These are phyloP conservation scores for Pouteria campechiana DNA, from an alignment of 179 eudicot species.

Conservation along the genomic window DNA sequence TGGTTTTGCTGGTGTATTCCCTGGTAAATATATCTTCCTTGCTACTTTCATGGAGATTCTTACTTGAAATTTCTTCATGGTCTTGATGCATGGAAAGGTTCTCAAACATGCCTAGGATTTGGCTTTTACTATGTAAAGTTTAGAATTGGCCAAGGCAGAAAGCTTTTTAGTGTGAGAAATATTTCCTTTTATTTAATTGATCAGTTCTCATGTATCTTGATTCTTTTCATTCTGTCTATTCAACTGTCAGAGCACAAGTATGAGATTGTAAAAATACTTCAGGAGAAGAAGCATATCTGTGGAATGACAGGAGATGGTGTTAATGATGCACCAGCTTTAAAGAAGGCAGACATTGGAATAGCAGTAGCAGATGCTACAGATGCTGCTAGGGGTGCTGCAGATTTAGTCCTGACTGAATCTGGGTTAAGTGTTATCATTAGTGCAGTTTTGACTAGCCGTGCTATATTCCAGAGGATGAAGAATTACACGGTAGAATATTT, in stretches of 20 bases:
- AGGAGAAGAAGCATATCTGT: slow-evolving; percentile 61
- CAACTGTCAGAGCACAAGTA: slow-evolving; percentile 51
- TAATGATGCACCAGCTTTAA: slow-evolving; percentile 76
- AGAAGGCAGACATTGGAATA: slow-evolving; percentile 73
- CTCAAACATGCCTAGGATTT: too few relatives aligned
- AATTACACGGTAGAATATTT: slow-evolving; percentile 42
- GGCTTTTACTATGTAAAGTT: too few relatives aligned
- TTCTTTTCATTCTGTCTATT: not conserved
- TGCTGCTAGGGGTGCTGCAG: slow-evolving; percentile 79
- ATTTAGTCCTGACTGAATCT: slow-evolving; percentile 66
- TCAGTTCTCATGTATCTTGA: not conserved
- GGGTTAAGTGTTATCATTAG: slow-evolving; percentile 70
- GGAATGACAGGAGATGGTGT: slow-evolving; percentile 95
- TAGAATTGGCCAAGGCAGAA: too few relatives aligned
- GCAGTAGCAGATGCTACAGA: slow-evolving; percentile 84
- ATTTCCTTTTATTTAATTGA: not conserved
- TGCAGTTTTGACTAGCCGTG: slow-evolving; percentile 75
- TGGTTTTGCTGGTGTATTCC: slow-evolving; percentile 89
- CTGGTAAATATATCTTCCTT: slow-evolving; percentile 29
- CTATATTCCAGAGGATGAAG: slow-evolving; percentile 74
- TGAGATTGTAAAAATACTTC: slow-evolving; percentile 65
- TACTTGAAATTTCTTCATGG: not conserved
- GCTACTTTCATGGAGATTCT: not conserved
- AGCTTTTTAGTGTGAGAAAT: too few relatives aligned
- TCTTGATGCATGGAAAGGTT: not conserved